These are phyloP conservation scores for Apiospora arundinis DNA, from an alignment of 2,329 filamentous ascomycete genomes.

Conservation along the genomic window DNA sequence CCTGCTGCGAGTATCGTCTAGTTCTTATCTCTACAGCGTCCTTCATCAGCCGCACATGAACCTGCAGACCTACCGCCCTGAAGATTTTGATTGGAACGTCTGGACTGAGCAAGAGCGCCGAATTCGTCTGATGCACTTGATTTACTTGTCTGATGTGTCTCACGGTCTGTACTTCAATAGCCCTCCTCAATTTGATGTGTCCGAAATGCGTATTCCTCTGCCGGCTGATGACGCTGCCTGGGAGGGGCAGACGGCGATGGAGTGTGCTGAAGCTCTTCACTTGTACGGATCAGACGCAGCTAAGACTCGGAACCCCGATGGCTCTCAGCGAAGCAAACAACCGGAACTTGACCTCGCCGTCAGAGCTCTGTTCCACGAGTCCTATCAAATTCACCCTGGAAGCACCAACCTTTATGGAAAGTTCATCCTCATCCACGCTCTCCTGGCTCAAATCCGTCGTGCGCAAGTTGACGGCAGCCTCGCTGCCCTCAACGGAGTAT, in stretches of 20 bases:
- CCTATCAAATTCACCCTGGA: constrained; percentile 65
- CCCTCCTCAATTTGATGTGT: constrained; percentile 65
- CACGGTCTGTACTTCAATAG: constrained; percentile 76
- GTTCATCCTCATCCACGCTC: constrained; percentile 74
- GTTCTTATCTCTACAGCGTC: constrained; percentile 58
- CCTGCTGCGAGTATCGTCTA: constrained; percentile 60
- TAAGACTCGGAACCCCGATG: constrained; percentile 62
- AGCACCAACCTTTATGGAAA: constrained; percentile 77
- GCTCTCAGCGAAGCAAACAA: constrained; percentile 69
- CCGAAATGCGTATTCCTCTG: constrained; percentile 71
- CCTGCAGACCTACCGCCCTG: constrained; percentile 51
- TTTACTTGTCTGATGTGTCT: constrained; percentile 69
- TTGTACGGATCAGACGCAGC: constrained; percentile 64
- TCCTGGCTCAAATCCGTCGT: constrained; percentile 65
- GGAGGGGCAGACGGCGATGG: constrained; percentile 65
- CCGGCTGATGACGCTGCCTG: constrained; percentile 77
- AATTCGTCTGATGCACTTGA: constrained; percentile 67
- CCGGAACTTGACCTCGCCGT: constrained; percentile 68
- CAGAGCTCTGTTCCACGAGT: constrained; percentile 64
- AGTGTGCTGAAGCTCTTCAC: constrained; percentile 71
- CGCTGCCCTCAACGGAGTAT: constrained; percentile 46
- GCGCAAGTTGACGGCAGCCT: constrained; percentile 49
- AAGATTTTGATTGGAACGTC: constrained; percentile 66
- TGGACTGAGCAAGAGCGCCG: constrained; percentile 78
- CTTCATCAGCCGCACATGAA: constrained; percentile 64